phyloP scores from a whole-genome alignment of 2,329 filamentous ascomycete genomes.

The Colletotrichum limetticola region DNA sequence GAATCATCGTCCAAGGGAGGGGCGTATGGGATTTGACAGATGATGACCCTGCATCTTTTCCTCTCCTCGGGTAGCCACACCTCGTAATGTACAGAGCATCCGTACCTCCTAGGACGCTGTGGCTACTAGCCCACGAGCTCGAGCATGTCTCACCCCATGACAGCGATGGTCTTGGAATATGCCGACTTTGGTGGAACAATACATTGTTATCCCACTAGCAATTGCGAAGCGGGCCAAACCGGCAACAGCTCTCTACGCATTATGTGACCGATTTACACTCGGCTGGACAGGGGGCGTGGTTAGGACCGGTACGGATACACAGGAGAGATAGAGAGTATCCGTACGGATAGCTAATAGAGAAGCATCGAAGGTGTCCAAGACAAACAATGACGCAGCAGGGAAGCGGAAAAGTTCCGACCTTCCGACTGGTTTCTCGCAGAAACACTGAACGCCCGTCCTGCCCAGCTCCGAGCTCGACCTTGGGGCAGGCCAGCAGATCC shows the following conservation, averaged over 20 bases:
- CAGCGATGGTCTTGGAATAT: background rate
- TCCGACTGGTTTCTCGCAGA: background rate
- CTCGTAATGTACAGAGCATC: background rate
- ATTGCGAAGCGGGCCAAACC: background rate
- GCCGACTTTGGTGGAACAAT: background rate
- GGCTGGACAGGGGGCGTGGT: background rate
- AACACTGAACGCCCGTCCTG: slow-evolving; percentile 1
- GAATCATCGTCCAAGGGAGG: background rate
- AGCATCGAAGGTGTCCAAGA: background rate
- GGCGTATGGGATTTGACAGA: slow-evolving; percentile 10
- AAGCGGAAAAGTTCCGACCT: slow-evolving; percentile 1
- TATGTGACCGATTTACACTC: background rate
- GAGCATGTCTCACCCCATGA: background rate
- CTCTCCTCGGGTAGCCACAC: background rate
- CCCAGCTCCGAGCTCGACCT: background rate
- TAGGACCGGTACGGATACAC: background rate
- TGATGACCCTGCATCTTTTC: slow-evolving; percentile 17
- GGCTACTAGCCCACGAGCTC: background rate
- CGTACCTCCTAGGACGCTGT: background rate
- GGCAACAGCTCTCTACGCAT: no score
- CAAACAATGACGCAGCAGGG: background rate
- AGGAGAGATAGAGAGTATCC: background rate
- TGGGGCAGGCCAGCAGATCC: background rate
- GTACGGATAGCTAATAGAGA: background rate
- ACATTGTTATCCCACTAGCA: background rate